phyloP scores from a whole-genome alignment of 2,329 filamentous ascomycete genomes.

The Calonectria leucothoes region DNA sequence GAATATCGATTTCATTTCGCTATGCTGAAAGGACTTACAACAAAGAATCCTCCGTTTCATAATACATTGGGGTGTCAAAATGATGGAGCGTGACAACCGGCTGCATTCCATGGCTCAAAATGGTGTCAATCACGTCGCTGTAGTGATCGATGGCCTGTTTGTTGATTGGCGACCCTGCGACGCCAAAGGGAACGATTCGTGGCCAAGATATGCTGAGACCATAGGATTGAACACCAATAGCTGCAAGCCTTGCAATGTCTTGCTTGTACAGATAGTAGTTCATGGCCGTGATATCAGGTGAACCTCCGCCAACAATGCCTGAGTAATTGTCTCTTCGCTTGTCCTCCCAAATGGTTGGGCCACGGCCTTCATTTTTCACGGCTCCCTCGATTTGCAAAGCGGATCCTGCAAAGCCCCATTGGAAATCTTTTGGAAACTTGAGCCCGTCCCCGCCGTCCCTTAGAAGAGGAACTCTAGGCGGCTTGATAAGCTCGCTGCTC shows the following conservation, averaged over 20 bases:
- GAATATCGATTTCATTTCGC: no score
- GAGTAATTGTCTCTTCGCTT: not conserved
- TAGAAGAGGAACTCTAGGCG: not conserved
- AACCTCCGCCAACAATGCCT: not conserved
- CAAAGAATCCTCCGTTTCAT: not conserved
- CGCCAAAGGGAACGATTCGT: not conserved
- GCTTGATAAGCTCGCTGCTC: not conserved
- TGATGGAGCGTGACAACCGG: not conserved
- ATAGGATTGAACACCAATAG: not conserved
- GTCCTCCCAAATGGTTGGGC: not conserved
- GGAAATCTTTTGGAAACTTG: not conserved
- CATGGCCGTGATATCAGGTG: not conserved
- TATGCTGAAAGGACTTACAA: not conserved
- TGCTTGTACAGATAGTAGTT: not conserved
- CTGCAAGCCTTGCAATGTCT: not conserved
- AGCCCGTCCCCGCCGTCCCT: not conserved
- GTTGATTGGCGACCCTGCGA: not conserved
- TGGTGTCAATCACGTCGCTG: not conserved
- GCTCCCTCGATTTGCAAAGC: not conserved
- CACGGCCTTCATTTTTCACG: not conserved
- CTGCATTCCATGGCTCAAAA: not conserved
- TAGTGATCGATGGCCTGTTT: not conserved
- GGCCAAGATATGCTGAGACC: not conserved
- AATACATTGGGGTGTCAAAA: not conserved
- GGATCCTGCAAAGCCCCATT: not conserved